Conservation (phyloP, 2,329 filamentous ascomycete species). For the Verticillium nubilum region DNA sequence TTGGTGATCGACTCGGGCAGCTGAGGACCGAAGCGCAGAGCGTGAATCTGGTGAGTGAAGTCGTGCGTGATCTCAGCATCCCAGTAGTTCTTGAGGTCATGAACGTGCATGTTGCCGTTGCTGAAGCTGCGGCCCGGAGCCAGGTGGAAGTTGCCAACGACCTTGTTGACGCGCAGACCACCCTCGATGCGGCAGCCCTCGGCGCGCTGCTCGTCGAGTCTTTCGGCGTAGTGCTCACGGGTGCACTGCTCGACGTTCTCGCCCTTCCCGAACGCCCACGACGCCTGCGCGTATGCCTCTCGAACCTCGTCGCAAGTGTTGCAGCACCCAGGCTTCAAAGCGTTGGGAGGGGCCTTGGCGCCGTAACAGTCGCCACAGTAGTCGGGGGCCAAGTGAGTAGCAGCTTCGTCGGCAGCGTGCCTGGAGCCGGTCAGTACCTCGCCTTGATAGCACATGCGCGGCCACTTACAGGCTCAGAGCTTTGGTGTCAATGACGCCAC, state of each 20-base stretch:
- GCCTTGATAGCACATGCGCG: neutral
- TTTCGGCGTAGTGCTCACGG: constrained; percentile 88
- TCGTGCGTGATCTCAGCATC: constrained; percentile 69
- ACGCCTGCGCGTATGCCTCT: constrained; percentile 83
- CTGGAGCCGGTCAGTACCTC: constrained; percentile 29
- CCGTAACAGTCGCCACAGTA: constrained; percentile 97
- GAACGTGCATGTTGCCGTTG: constrained; percentile 94
- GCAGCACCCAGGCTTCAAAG: constrained; percentile 81
- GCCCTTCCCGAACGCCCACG: constrained; percentile 91
- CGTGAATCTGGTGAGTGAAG: constrained; percentile 84
- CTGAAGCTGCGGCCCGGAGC: constrained; percentile 94
- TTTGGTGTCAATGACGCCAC: constrained; percentile 66
- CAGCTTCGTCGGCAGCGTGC: constrained; percentile 61
- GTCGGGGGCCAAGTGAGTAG: constrained; percentile 75
- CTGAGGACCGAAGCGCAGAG: constrained; percentile 87
- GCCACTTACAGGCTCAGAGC: constrained; percentile 58
- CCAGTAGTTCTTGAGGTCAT: constrained; percentile 95
- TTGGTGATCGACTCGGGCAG: constrained; percentile 66
- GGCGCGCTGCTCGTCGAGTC: constrained; percentile 76
- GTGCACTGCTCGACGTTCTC: constrained; percentile 93
- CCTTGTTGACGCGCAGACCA: constrained; percentile 91
- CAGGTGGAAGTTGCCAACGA: constrained; percentile 97
- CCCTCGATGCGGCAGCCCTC: constrained; percentile 96
- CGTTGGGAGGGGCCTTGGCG: constrained; percentile 65
- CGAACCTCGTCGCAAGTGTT: constrained; percentile 96